These are phyloP conservation scores for Chlorella sp. DNA, from an alignment of 139 green algal species.

Conservation along the genomic window DNA sequence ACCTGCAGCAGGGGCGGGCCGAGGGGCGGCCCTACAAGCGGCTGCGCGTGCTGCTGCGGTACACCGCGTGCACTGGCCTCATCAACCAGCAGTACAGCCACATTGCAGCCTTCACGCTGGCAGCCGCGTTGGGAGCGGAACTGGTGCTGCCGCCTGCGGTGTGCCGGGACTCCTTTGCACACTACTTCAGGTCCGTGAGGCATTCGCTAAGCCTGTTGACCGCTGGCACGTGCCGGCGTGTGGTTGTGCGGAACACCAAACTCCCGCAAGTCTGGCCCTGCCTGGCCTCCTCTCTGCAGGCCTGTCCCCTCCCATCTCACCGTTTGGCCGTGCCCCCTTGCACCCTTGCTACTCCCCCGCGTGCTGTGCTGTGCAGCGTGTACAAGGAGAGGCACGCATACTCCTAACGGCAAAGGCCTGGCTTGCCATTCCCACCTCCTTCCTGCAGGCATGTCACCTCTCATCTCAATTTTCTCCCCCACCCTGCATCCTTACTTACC, in stretches of 20 bases:
- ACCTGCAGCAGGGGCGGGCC: constrained; percentile 46
- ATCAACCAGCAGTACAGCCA: constrained; percentile 84
- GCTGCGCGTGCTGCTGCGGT: constrained; percentile 67
- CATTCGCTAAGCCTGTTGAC: neutral
- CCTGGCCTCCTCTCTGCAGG: neutral
- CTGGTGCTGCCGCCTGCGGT: constrained; percentile 68
- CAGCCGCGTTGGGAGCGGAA: constrained; percentile 63
- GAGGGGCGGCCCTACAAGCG: constrained; percentile 58
- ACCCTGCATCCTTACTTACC: too few species aligned
- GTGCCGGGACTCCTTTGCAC: constrained; percentile 66
- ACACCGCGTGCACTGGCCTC: constrained; percentile 76
- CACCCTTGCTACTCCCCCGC: neutral
- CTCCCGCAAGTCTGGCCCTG: neutral
- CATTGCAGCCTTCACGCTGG: constrained; percentile 67
- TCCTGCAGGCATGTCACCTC: too few species aligned
- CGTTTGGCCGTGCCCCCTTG: neutral
- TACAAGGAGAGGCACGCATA: constrained; percentile 69
- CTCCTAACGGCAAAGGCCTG: too few species aligned
- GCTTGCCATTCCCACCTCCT: too few species aligned
- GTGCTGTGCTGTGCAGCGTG: constrained; percentile 27
- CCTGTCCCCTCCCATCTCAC: neutral
- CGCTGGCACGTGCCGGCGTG: neutral
- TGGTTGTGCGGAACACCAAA: neutral
- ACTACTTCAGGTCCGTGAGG: constrained; percentile 67
- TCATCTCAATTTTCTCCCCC: too few species aligned